Conservation (phyloP, 1,284 basidiomycete species). For the Trichosporon coremiiforme region DNA sequence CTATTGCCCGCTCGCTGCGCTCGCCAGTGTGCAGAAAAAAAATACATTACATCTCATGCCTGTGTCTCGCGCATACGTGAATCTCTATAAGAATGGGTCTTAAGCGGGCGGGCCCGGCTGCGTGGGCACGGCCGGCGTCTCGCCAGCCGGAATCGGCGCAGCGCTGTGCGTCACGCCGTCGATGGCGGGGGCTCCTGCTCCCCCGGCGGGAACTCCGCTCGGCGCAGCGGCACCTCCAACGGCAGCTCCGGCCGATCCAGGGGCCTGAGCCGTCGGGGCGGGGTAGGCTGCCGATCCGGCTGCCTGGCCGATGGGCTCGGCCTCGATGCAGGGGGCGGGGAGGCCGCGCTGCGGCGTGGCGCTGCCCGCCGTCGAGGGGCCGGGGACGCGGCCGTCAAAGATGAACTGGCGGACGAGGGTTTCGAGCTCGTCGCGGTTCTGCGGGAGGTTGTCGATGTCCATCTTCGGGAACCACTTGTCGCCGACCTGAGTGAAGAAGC, state of each 20-base stretch:
- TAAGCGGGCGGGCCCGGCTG: background rate
- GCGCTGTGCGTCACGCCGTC: background rate
- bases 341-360: conserved; percentile 20
- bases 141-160: background rate
- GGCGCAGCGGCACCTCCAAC: background rate
- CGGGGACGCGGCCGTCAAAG: conserved; percentile 52
- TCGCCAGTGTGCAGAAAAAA: background rate
- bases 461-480: conserved; percentile 81
- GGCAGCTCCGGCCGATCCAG: background rate
- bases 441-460: conserved; percentile 62
- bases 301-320: background rate
- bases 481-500: conserved; percentile 75
- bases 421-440: conserved; percentile 68
- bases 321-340: conserved; percentile 3
- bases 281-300: no score
- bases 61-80: background rate
- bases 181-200: background rate
- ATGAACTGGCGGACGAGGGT: conserved; percentile 66
- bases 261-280: background rate
- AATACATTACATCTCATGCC: conserved; percentile 9
- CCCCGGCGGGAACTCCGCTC: background rate
- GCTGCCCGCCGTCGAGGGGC: conserved; percentile 23
- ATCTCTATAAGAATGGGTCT: background rate
- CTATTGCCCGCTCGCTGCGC: background rate
- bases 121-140: background rate